phyloP scores from a whole-genome alignment of 1,284 basidiomycete genomes.

The Coriolopsis trogii region DNA sequence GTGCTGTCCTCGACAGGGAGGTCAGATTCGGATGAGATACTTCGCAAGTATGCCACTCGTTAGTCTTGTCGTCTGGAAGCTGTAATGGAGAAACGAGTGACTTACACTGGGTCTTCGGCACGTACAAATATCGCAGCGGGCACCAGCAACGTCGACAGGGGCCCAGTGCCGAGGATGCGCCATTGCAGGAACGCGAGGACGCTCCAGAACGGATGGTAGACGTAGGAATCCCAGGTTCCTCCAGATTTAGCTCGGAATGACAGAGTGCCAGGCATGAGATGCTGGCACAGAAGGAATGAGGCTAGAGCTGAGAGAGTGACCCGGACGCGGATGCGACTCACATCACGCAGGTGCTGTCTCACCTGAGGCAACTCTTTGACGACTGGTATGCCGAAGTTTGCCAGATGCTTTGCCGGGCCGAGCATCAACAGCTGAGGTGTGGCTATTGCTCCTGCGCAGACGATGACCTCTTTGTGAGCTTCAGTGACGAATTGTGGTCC shows the following conservation, averaged over 20 bases:
- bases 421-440: conserved; percentile 29
- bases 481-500: conserved; percentile 16
- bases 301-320: background rate
- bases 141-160: conserved; percentile 21
- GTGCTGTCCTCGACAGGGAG: conserved; percentile 19
- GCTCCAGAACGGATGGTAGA: conserved; percentile 31
- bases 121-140: conserved; percentile 33
- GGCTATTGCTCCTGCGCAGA: conserved; percentile 36
- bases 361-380: conserved; percentile 34
- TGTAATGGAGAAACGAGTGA: conserved; percentile 13
- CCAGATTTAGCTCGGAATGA: conserved; percentile 31
- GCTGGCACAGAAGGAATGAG: conserved; percentile 19
- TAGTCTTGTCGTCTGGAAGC: no score
- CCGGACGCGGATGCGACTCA: conserved; percentile 20
- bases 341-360: conserved; percentile 30
- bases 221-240: conserved; percentile 32
- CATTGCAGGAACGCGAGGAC: conserved; percentile 33
- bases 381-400: conserved; percentile 27
- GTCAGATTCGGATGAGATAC: background rate
- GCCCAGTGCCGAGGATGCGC: conserved; percentile 35
- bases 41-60: background rate
- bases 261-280: conserved; percentile 31
- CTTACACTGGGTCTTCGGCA: conserved; percentile 32
- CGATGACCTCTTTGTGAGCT: conserved; percentile 24
- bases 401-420: conserved; percentile 10